Conservation (phyloP, 331 rosid species). For the Quercus tomentella region DNA sequence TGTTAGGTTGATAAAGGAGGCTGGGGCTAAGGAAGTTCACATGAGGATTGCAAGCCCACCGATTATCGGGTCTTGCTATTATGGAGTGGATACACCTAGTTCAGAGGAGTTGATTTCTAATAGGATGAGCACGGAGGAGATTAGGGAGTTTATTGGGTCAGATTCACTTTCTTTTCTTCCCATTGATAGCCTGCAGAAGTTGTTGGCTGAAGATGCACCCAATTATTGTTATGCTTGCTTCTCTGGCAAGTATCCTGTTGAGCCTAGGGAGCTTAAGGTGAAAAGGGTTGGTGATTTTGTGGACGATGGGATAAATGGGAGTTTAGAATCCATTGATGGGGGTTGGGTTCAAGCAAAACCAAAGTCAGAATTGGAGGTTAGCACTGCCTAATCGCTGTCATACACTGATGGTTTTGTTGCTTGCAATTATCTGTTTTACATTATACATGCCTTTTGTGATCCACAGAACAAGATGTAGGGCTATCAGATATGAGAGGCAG, state of each 20-base stretch:
- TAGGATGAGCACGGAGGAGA: constrained; percentile 68
- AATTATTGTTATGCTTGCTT: constrained; percentile 83
- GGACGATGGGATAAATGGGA: constrained; percentile 91
- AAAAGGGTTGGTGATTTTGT: constrained; percentile 69
- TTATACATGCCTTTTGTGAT: constrained; percentile 1
- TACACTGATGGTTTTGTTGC: background rate
- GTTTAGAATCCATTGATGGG: constrained; percentile 71
- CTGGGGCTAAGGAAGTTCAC: constrained; percentile 93
- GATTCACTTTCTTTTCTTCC: constrained; percentile 92
- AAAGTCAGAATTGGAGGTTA: constrained; percentile 31
- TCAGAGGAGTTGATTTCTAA: constrained; percentile 80
- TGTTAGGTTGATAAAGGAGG: constrained; percentile 73
- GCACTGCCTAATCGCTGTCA: constrained; percentile 20
- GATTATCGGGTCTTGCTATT: constrained; percentile 75
- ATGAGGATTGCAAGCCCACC: constrained; percentile 96
- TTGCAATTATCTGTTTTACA: background rate
- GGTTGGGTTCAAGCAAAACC: constrained; percentile 76
- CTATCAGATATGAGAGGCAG: background rate
- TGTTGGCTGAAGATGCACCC: constrained; percentile 45
- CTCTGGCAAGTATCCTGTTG: constrained; percentile 77
- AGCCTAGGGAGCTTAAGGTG: constrained; percentile 48
- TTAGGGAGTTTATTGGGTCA: constrained; percentile 65
- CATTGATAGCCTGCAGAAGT: constrained; percentile 43
- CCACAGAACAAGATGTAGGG: background rate
- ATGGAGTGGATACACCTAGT: constrained; percentile 95